Evolutionary conservation across 352 stramenopile genomes (phyloP), one percentile per base, ranked within the genome.

Genomic region (Phytopythium litorale): DNA sequence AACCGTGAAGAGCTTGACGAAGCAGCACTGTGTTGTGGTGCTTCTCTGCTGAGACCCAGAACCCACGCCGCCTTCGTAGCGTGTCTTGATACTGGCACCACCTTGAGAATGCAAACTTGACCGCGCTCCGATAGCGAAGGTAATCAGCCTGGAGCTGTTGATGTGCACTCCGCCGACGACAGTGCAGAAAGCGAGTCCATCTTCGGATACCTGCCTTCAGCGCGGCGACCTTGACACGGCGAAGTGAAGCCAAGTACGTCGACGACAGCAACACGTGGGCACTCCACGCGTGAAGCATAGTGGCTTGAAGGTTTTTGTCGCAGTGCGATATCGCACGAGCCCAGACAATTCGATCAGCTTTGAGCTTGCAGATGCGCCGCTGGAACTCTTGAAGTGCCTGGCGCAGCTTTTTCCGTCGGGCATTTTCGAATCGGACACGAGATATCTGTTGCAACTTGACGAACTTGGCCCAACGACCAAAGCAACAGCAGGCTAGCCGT

Each of bases 141-240:
- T 48, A n/a, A 16, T 58, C 52, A 32, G 52, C 52, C 21, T 43
- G 32, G 13, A 58, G 52, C 15, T 32, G 52, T 19, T 35, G 33
- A n/a, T 45, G 52, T 1, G 32, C 52, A 35, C n/a, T 5, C 4
- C 3, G 13, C 7, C 35, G 33, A 43, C 52, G 52, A 4, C 21
- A 5, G 19, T 58, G 28, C 23, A 58, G 2, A 58, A 58, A 58
- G 15, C 8, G 33, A 45, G 32, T 43, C 52, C 52, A 58, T 33
- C 52, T 46, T n/a, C 52, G 35, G 25, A 58, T 43, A 25, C 52
- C 52, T 11, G 52, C 21, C 23, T 48, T 58, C 8, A 45, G n/a
- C 33, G 19, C 37, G 13, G 6, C 33, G 11, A 48, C 33, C 25
- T 53, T 35, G 11, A 5, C 46, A 11, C 25, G 12, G 1, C 15